Evolutionary conservation across 352 stramenopile species (phyloP).

Genomic region (Globisporangium abappressorium): DNA sequence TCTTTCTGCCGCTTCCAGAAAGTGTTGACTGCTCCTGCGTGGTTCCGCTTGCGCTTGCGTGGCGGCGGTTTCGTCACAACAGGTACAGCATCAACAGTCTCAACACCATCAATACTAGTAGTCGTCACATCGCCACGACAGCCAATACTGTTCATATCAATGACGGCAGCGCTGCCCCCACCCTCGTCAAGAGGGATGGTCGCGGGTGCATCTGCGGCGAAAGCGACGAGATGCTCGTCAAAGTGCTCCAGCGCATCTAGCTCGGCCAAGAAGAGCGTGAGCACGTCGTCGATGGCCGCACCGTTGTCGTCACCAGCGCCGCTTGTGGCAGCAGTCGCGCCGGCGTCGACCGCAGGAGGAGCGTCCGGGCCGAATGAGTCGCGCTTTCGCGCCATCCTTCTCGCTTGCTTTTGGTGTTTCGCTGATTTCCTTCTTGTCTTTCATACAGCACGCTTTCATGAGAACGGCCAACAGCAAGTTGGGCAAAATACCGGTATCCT

Average conservation of each 20-base stretch:
- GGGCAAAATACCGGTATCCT: too few relatives aligned
- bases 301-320: neutral
- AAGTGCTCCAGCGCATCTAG: neutral
- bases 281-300: neutral
- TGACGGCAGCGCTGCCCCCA: too few relatives aligned
- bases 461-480: too few relatives aligned
- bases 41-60: conserved; percentile 17
- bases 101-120: too few relatives aligned
- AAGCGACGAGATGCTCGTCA: neutral
- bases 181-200: neutral
- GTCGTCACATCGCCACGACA: neutral
- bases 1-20: conserved; percentile 36
- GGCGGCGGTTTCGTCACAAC: neutral
- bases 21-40: conserved; percentile 14
- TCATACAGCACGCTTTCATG: too few relatives aligned
- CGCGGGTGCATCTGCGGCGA: too few relatives aligned
- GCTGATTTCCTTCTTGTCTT: too few relatives aligned
- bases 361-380: too few relatives aligned
- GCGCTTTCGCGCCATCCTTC: neutral
- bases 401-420: neutral
- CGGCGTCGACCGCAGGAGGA: too few relatives aligned
- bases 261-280: neutral
- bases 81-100: neutral
- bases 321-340: too few relatives aligned
- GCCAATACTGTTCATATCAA: neutral